phyloP scores from a whole-genome alignment of 257 asterid species.

The Rehmannia glutinosa region DNA sequence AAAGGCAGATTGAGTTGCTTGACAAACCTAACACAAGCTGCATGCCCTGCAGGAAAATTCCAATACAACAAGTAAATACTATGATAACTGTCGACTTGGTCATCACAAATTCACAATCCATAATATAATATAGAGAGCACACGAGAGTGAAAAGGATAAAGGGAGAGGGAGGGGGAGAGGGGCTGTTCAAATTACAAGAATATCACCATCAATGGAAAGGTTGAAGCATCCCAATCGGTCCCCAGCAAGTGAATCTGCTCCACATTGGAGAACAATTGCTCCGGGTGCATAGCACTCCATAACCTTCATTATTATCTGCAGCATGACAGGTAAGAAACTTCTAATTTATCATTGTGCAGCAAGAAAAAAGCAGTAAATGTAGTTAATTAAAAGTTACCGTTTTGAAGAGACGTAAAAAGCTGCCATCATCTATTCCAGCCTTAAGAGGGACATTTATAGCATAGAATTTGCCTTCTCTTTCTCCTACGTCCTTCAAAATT shows the following conservation, averaged over 20 bases:
- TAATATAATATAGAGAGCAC: constrained; percentile 10
- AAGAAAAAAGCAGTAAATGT: not conserved
- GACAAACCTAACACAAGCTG: constrained; percentile 94
- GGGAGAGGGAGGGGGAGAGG: too few species aligned
- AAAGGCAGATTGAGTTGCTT: constrained; percentile 91
- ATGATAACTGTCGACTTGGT: constrained; percentile 9
- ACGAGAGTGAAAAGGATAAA: too few species aligned
- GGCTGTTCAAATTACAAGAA: constrained; percentile 36
- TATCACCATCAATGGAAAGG: constrained; percentile 97
- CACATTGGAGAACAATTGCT: constrained; percentile 97
- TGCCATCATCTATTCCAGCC: constrained; percentile 92
- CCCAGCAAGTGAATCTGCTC: constrained; percentile 99
- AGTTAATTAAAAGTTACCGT: constrained; percentile 42
- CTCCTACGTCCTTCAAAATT: constrained; percentile 87
- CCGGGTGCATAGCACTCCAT: constrained; percentile 93
- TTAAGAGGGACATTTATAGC: constrained; percentile 96
- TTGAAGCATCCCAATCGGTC: constrained; percentile 99
- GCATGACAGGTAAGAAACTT: constrained; percentile 20
- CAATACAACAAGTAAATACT: not conserved
- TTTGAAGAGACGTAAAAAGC: constrained; percentile 84
- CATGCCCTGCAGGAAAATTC: constrained; percentile 68
- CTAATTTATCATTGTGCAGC: constrained; percentile 6
- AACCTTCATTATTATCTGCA: constrained; percentile 84
- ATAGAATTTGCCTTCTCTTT: constrained; percentile 88
- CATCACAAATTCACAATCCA: not conserved